Evolutionary conservation across 495 filamentous ascomycete genomes (phyloP).

Genomic region (Aspergillus homomorphus): DNA sequence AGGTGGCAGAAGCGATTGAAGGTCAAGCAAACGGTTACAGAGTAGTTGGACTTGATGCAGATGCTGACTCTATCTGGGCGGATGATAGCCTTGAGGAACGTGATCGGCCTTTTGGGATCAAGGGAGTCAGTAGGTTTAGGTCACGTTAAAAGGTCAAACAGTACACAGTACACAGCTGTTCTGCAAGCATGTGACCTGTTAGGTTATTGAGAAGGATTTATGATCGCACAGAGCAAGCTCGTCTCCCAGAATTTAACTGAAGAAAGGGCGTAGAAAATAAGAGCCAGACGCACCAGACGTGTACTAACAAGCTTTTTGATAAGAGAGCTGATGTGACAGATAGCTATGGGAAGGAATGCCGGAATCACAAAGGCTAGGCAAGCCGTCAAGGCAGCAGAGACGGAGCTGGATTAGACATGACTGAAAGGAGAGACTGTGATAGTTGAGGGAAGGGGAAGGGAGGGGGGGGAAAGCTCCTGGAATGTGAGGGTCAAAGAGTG

Average conservation of each 20-base stretch:
- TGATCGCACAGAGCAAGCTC: background rate
- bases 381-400: conserved; percentile 17
- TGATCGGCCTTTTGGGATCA: conserved; percentile 8
- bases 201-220: background rate
- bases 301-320: background rate
- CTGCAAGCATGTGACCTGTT: background rate
- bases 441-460: background rate
- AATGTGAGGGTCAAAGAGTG: background rate
- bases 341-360: conserved; percentile 11
- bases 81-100: conserved; percentile 11
- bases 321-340: conserved; percentile 12
- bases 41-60: background rate
- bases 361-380: conserved; percentile 1
- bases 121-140: conserved; percentile 7
- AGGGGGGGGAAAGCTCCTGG: background rate
- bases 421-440: conserved; percentile 11
- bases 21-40: background rate
- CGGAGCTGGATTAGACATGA: conserved; percentile 9
- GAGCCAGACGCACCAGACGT: background rate
- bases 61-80: conserved; percentile 3
- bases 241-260: background rate
- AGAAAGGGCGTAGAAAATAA: background rate
- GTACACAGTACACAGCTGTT: background rate
- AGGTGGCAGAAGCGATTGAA: conserved; percentile 8
- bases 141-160: conserved; percentile 1